Percentiles rank a stretch among this genome's conserved stretches.
Conservation (phyloP, 2,329 filamentous ascomycete species). For the Mariannaea sp. region DNA sequence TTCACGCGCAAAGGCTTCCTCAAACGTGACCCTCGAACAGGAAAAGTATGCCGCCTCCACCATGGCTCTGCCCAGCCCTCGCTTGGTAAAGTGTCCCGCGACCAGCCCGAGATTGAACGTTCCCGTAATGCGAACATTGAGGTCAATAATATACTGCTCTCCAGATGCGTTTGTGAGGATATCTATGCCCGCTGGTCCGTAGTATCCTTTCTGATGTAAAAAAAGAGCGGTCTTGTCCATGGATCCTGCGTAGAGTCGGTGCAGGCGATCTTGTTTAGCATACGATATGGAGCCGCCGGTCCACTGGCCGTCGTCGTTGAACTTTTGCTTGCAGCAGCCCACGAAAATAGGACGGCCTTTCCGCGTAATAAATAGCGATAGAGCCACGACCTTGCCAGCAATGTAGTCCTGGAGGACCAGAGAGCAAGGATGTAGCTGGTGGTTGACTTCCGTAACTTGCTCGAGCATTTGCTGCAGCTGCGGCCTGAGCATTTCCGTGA, state of each 20-base stretch:
- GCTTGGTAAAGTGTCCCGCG: neutral
- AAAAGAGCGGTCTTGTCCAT: neutral
- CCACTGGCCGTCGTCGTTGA: neutral
- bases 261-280: neutral
- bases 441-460: neutral
- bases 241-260: neutral
- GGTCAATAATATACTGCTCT: neutral
- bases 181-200: neutral
- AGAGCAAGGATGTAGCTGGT: neutral
- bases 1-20: neutral
- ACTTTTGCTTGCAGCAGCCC: neutral
- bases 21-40: neutral
- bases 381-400: slow-evolving; percentile 45
- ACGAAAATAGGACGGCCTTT: slow-evolving; percentile 38
- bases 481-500: neutral
- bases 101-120: neutral
- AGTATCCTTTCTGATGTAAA: neutral
- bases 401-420: neutral
- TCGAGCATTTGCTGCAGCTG: neutral
- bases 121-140: neutral
- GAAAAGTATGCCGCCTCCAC: neutral
- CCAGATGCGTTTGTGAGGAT: neutral
- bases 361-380: slow-evolving; percentile 58
- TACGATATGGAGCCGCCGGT: neutral
- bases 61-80: neutral